Conservation (phyloP, 169 alveolate species). For the Cystoisospora suis region DNA sequence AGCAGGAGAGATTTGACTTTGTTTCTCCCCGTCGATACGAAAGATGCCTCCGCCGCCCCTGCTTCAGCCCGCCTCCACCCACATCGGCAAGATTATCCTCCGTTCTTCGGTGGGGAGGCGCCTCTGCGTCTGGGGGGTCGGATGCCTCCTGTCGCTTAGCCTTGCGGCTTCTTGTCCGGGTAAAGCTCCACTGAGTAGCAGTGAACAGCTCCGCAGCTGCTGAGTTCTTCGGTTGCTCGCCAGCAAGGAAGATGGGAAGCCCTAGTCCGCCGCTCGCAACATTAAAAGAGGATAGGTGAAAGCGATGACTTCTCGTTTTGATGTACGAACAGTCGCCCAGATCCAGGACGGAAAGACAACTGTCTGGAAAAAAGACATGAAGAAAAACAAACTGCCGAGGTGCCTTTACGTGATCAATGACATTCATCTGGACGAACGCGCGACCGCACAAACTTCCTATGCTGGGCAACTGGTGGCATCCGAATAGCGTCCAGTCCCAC, state of each 20-base stretch:
- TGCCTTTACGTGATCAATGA: too few species aligned
- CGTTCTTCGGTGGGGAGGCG: too few species aligned
- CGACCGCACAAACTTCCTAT: too few species aligned
- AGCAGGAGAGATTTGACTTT: too few species aligned
- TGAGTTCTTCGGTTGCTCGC: not conserved
- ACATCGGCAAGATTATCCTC: not conserved
- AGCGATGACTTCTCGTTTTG: not conserved
- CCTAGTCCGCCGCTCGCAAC: conserved; percentile 32
- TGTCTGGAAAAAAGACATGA: not conserved
- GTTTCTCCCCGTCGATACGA: too few species aligned
- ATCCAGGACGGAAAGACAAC: not conserved
- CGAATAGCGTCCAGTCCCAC: too few species aligned
- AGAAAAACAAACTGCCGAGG: too few species aligned
- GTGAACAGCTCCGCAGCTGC: too few species aligned
- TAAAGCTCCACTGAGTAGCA: too few species aligned
- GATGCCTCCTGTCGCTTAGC: not conserved
- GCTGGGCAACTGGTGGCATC: too few species aligned
- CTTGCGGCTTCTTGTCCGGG: too few species aligned
- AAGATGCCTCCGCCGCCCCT: not conserved
- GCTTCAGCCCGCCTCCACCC: not conserved
- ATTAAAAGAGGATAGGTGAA: not conserved
- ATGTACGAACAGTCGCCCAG: not conserved
- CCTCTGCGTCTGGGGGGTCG: not conserved
- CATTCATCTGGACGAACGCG: too few species aligned
- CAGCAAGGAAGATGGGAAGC: not conserved